Evolutionary conservation across 2,329 filamentous ascomycete species (phyloP).

Genomic region (Exophiala alcalophila): DNA sequence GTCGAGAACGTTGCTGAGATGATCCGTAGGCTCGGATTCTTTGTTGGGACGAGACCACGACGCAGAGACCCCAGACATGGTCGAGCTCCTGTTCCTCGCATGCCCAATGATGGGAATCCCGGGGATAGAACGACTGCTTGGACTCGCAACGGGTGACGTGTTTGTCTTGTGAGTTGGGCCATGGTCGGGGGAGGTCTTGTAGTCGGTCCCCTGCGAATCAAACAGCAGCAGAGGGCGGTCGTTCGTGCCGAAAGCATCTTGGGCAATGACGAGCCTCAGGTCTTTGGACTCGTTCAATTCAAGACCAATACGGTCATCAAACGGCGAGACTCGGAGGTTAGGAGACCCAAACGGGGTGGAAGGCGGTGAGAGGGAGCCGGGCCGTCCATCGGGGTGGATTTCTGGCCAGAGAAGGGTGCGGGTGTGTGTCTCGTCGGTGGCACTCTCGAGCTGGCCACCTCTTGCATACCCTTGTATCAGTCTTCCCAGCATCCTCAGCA

Average conservation of each 20-base stretch:
- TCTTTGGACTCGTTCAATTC: conserved; percentile 46
- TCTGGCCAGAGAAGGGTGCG: conserved; percentile 49
- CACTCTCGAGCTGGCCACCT: conserved; percentile 38
- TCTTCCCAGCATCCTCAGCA: conserved; percentile 24
- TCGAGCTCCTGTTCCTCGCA: conserved; percentile 46
- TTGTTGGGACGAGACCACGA: conserved; percentile 36
- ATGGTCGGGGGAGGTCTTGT: conserved; percentile 3
- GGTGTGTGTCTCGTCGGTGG: conserved; percentile 50
- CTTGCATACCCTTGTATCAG: conserved; percentile 25
- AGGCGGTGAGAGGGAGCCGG: conserved; percentile 42
- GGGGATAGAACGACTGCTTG: conserved; percentile 35
- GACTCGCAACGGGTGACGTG: conserved; percentile 18
- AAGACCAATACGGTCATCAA: conserved; percentile 47
- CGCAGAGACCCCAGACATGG: conserved; percentile 40
- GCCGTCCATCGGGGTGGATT: conserved; percentile 40
- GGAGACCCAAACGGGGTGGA: conserved; percentile 38
- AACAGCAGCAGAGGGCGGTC: conserved; percentile 47
- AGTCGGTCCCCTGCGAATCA: conserved; percentile 38
- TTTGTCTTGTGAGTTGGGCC: conserved; percentile 2
- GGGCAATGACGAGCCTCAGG: conserved; percentile 47
- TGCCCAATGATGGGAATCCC: conserved; percentile 40
- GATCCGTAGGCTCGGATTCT: conserved; percentile 41
- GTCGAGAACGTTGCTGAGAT: conserved; percentile 52
- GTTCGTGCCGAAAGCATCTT: conserved; percentile 48
- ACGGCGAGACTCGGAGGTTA: conserved; percentile 42